phyloP scores from a whole-genome alignment of 2,329 filamentous ascomycete species.

The Exophiala dermatitidis region DNA sequence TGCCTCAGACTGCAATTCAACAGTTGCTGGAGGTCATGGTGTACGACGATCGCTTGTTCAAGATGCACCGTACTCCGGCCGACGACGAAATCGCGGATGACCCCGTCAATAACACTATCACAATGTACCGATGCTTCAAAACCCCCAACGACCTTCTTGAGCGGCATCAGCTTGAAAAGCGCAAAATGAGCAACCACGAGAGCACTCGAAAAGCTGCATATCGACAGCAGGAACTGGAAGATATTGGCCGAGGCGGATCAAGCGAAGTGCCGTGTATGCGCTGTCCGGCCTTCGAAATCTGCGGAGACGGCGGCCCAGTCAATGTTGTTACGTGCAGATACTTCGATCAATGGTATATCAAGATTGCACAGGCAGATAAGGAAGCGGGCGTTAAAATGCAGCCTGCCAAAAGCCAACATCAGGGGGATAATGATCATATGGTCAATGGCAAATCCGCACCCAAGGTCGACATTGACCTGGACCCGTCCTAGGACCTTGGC shows the following conservation, averaged over 20 bases:
- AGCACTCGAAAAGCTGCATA: constrained; percentile 19
- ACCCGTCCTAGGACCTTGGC: neutral
- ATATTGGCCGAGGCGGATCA: constrained; percentile 59
- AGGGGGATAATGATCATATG: neutral
- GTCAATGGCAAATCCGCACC: constrained; percentile 5
- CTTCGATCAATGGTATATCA: constrained; percentile 71
- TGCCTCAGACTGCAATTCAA: constrained; percentile 64
- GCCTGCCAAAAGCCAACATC: neutral
- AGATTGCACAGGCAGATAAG: constrained; percentile 26
- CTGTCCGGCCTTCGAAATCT: constrained; percentile 90
- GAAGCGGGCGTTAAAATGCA: constrained; percentile 7
- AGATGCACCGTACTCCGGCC: constrained; percentile 13
- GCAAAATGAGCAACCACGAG: constrained; percentile 27
- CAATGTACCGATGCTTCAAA: constrained; percentile 42
- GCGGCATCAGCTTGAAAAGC: constrained; percentile 6
- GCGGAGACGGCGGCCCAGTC: constrained; percentile 82
- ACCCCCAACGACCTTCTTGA: constrained; percentile 34
- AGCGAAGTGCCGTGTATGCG: constrained; percentile 84
- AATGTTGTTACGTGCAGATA: constrained; percentile 87
- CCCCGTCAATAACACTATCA: constrained; percentile 12
- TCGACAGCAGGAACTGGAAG: constrained; percentile 33
- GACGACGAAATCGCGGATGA: constrained; percentile 18
- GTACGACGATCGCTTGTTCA: constrained; percentile 77
- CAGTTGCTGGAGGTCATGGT: constrained; percentile 82
- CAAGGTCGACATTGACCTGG: constrained; percentile 11